These are phyloP conservation scores for Blastomyces gilchristii DNA, from an alignment of 2,329 filamentous ascomycete species.

Conservation along the genomic window DNA sequence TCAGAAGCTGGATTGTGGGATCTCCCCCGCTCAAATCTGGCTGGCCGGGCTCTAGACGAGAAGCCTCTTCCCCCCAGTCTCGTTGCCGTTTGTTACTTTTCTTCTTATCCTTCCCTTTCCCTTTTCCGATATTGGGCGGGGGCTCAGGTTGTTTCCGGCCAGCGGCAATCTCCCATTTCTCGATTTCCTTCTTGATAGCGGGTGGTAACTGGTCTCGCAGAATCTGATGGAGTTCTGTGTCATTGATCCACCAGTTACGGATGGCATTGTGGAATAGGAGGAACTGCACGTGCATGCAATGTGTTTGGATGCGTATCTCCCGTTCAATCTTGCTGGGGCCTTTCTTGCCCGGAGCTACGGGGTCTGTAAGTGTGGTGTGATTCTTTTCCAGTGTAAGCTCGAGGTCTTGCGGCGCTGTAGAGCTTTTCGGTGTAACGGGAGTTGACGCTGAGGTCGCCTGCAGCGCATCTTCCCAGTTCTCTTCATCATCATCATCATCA, in stretches of 20 bases:
- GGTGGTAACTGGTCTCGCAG: conserved; percentile 63
- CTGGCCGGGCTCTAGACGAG: conserved; percentile 56
- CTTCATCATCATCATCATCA: conserved; percentile 52
- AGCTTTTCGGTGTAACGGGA: conserved; percentile 30
- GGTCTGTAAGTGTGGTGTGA: conserved; percentile 49
- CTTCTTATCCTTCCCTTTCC: conserved; percentile 32
- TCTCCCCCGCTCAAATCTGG: conserved; percentile 75
- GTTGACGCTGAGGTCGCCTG: conserved; percentile 26
- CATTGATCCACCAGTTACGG: conserved; percentile 74
- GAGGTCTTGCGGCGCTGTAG: conserved; percentile 53
- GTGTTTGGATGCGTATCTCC: conserved; percentile 64
- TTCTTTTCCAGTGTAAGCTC: conserved; percentile 55
- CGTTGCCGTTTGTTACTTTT: conserved; percentile 30
- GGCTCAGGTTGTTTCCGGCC: conserved; percentile 46
- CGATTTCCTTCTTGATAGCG: conserved; percentile 59
- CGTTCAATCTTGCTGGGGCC: conserved; percentile 78
- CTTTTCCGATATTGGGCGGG: conserved; percentile 31
- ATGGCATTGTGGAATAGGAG: conserved; percentile 84
- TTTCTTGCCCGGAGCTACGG: conserved; percentile 57
- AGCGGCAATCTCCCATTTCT: conserved; percentile 60
- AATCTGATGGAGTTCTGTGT: conserved; percentile 62
- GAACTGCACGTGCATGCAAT: conserved; percentile 79
- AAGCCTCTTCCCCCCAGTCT: conserved; percentile 64
- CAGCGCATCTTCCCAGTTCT: conserved; percentile 51
- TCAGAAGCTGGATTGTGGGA: conserved; percentile 66